A percentile compares a stretch with the other conserved stretches of the same genome.
Conservation (phyloP, 148 eudicot species). For the Nyssa sinensis region DNA sequence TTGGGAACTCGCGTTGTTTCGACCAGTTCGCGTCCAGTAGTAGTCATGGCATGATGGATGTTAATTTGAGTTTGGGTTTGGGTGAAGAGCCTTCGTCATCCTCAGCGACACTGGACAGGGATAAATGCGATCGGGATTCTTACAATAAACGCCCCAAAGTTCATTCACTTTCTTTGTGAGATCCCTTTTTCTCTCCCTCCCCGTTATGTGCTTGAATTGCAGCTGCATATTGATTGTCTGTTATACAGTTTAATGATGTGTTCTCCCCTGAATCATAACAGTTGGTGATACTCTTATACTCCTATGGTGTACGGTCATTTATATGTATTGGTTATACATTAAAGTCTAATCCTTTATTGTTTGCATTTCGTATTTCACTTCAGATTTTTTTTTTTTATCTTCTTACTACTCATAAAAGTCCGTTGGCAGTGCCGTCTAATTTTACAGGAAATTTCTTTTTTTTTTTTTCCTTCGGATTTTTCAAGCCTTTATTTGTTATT, state of each 20-base stretch:
- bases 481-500: too few species aligned
- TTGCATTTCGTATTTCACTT: too few species aligned
- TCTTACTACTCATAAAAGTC: too few species aligned
- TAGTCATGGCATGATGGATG: conserved; percentile 18
- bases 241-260: background rate
- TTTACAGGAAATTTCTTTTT: too few species aligned
- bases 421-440: too few species aligned
- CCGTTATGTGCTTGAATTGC: background rate
- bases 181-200: background rate
- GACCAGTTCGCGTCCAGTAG: conserved; percentile 19
- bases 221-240: background rate
- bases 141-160: conserved; percentile 79
- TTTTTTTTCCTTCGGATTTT: too few species aligned
- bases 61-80: conserved; percentile 43
- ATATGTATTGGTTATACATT: too few species aligned
- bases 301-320: too few species aligned
- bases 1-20: conserved; percentile 14
- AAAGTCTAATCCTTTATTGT: too few species aligned
- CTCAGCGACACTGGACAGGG: conserved; percentile 15
- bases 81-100: conserved; percentile 34
- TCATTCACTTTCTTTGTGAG: conserved; percentile 40
- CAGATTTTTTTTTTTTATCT: too few species aligned
- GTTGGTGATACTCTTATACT: too few species aligned
- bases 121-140: conserved; percentile 36
- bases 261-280: background rate